phyloP scores from a whole-genome alignment of 768 basidiomycete species.

The Galerina sulciceps region DNA sequence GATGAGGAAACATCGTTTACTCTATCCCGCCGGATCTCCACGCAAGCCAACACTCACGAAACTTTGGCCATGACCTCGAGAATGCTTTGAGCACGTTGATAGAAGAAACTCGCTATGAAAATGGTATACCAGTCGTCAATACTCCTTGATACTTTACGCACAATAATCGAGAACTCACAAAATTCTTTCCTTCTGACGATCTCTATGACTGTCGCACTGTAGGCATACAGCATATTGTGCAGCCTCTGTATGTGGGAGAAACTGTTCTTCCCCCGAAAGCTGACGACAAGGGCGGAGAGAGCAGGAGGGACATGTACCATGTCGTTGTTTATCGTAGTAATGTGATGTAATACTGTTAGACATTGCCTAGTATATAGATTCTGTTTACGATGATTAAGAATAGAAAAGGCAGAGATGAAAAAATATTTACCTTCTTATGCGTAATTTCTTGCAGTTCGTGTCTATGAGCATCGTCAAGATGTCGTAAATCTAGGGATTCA shows the following conservation, averaged over 20 bases:
- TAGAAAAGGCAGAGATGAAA: slow-evolving; percentile 1
- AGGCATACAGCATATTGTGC: slow-evolving; percentile 90
- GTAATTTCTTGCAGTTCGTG: slow-evolving; percentile 62
- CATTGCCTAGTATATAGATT: slow-evolving; percentile 74
- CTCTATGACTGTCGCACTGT: slow-evolving; percentile 89
- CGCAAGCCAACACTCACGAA: slow-evolving; percentile 56
- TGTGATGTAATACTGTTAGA: slow-evolving; percentile 69
- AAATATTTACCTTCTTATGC: slow-evolving; percentile 51
- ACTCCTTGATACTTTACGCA: neutral
- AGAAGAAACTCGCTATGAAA: slow-evolving; percentile 72
- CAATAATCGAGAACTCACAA: slow-evolving; percentile 45
- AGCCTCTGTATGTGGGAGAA: slow-evolving; percentile 92
- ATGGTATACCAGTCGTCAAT: neutral
- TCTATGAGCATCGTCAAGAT: slow-evolving; percentile 64
- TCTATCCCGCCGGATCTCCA: neutral
- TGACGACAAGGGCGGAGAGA: slow-evolving; percentile 68
- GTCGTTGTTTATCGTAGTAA: slow-evolving; percentile 81
- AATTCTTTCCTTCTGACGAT: slow-evolving; percentile 92
- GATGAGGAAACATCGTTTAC: slow-evolving; percentile 1
- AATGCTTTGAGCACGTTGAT: slow-evolving; percentile 78
- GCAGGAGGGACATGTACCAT: slow-evolving; percentile 74
- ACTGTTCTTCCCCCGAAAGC: slow-evolving; percentile 75
- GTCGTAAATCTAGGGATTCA: slow-evolving; percentile 55
- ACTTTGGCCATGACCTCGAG: slow-evolving; percentile 88
- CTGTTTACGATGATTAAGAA: slow-evolving; percentile 42